A percentile compares a stretch with the other conserved stretches of the same genome.
Conservation (phyloP, 2,329 filamentous ascomycete genomes). For the Talaromyces pinophilus region DNA sequence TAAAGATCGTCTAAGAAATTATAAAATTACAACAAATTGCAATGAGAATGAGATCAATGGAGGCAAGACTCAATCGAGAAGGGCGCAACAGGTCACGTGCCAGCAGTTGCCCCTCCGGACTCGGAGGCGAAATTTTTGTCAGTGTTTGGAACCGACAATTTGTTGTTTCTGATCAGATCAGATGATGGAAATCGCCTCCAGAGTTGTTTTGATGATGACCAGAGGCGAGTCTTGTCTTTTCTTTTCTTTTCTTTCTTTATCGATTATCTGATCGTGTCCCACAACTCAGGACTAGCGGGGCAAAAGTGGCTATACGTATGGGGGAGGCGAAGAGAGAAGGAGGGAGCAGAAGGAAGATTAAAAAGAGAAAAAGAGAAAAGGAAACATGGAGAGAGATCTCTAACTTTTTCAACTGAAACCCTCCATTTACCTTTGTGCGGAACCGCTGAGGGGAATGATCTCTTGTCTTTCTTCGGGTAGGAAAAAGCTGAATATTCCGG, state of each 20-base stretch:
- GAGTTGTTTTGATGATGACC: not conserved
- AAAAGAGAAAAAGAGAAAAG: not conserved
- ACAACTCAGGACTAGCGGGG: slow-evolving; percentile 4
- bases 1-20: not conserved
- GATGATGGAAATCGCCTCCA: not conserved
- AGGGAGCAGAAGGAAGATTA: not conserved
- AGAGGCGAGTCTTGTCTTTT: not conserved
- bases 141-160: not conserved
- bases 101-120: slow-evolving; percentile 17
- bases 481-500: not conserved
- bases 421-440: not conserved
- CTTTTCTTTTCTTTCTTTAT: not conserved
- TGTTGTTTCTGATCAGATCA: not conserved
- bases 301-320: not conserved
- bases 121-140: slow-evolving; percentile 19
- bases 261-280: not conserved
- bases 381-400: not conserved
- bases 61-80: slow-evolving; percentile 9
- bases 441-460: slow-evolving; percentile 4
- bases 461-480: not conserved
- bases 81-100: slow-evolving; percentile 22
- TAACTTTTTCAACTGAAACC: not conserved
- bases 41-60: not conserved
- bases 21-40: not conserved
- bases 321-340: not conserved